Conservation (phyloP, 805 yeast genomes). For the Ogataea salicorniae region DNA sequence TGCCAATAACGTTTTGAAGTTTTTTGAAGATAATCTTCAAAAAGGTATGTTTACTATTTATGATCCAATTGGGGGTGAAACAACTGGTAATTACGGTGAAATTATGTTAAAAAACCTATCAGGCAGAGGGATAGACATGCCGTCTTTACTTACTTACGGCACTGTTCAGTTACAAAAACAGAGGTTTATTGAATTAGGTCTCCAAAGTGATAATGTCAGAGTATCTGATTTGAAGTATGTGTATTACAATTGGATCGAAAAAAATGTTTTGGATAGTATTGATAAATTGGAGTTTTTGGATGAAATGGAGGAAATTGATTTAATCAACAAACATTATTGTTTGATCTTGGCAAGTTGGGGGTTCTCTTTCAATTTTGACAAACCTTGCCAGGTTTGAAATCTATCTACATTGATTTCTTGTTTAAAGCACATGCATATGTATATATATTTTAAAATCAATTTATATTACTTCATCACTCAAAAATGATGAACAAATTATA, state of each 20-base stretch:
- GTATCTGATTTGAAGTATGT: slow-evolving; percentile 44
- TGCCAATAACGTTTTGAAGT: slow-evolving; percentile 39
- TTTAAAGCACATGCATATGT: no score
- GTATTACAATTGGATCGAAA: slow-evolving; percentile 39
- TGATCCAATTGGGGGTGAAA: slow-evolving; percentile 58
- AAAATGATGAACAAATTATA: background rate
- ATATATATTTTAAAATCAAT: background rate
- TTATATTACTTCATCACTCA: background rate
- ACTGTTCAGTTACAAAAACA: slow-evolving; percentile 36
- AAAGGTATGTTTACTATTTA: slow-evolving; percentile 42
- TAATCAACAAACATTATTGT: slow-evolving; percentile 60
- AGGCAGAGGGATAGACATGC: slow-evolving; percentile 56
- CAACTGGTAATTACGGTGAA: slow-evolving; percentile 52
- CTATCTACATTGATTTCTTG: no score
- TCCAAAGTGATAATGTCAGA: slow-evolving; percentile 17
- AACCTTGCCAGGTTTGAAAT: slow-evolving; percentile 7
- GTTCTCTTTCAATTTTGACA: slow-evolving; percentile 1
- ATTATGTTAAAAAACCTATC: slow-evolving; percentile 63
- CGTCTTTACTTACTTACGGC: slow-evolving; percentile 49
- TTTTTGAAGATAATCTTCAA: slow-evolving; percentile 32
- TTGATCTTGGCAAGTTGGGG: slow-evolving; percentile 30
- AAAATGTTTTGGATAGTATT: slow-evolving; percentile 39
- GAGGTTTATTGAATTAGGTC: slow-evolving; percentile 32
- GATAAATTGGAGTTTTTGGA: slow-evolving; percentile 60
- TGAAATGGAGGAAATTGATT: slow-evolving; percentile 65